Evolutionary conservation across 257 asterid genomes (phyloP).

Genomic region (Jaltomata sinuosa): DNA sequence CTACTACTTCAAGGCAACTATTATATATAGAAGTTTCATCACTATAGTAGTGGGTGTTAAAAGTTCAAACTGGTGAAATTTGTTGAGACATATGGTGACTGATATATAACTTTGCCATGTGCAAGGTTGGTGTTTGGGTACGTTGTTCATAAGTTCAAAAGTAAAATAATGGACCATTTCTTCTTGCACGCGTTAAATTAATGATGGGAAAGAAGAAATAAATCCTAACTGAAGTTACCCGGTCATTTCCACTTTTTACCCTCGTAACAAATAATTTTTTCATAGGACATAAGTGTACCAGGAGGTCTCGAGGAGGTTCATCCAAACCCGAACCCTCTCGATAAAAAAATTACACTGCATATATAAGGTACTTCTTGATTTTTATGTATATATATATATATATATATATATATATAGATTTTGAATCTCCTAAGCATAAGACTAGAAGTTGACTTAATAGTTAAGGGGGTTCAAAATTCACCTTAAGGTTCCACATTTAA

Average conservation of each 20-base stretch:
- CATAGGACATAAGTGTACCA: too few relatives aligned
- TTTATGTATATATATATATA: too few relatives aligned
- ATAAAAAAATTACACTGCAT: too few relatives aligned
- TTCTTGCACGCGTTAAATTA: neutral
- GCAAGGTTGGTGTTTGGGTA: neutral
- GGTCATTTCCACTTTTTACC: neutral
- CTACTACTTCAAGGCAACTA: neutral
- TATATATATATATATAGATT: too few relatives aligned
- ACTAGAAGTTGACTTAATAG: too few relatives aligned
- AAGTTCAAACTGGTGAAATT: neutral
- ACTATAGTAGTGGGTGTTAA: neutral
- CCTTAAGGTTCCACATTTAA: too few relatives aligned
- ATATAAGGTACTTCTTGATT: too few relatives aligned
- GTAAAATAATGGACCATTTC: neutral
- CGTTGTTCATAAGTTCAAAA: neutral
- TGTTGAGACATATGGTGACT: neutral
- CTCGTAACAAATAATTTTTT: neutral
- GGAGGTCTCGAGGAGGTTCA: too few relatives aligned
- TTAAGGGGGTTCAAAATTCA: too few relatives aligned
- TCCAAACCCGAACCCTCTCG: too few relatives aligned
- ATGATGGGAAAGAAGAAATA: neutral
- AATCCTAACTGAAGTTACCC: neutral
- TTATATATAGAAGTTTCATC: neutral
- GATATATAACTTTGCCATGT: neutral
- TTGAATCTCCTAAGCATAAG: too few relatives aligned